Evolutionary conservation across 2,329 filamentous ascomycete species (phyloP).

Genomic region (Colletotrichum plurivorum): DNA sequence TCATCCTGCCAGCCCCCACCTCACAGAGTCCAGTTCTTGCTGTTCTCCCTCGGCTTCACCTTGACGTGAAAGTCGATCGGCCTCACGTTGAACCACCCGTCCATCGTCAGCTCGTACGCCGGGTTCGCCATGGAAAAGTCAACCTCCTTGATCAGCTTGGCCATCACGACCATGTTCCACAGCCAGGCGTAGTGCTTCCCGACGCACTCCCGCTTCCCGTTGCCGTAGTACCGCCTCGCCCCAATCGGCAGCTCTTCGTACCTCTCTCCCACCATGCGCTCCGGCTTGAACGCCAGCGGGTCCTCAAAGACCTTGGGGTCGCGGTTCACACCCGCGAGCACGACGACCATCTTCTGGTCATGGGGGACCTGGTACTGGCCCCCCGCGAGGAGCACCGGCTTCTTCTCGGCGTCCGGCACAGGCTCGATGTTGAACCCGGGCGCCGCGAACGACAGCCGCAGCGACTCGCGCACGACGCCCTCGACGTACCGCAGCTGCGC

Average conservation of each 20-base stretch:
- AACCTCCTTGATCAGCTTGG: slow-evolving; percentile 59
- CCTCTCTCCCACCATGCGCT: slow-evolving; percentile 63
- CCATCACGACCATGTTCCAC: slow-evolving; percentile 58
- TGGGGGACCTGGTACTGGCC: slow-evolving; percentile 65
- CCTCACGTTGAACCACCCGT: slow-evolving; percentile 68
- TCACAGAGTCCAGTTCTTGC: slow-evolving; percentile 8
- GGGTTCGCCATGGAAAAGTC: slow-evolving; percentile 61
- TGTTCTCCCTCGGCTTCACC: slow-evolving; percentile 53
- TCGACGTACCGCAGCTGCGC: slow-evolving; percentile 67
- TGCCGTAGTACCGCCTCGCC: slow-evolving; percentile 66
- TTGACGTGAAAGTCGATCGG: slow-evolving; percentile 61
- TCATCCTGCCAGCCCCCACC: neutral
- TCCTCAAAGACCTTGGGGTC: slow-evolving; percentile 64
- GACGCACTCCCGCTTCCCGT: slow-evolving; percentile 66
- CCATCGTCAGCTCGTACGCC: slow-evolving; percentile 57
- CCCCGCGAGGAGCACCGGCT: slow-evolving; percentile 61
- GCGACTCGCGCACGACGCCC: slow-evolving; percentile 66
- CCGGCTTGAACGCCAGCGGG: slow-evolving; percentile 60
- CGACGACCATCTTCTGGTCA: slow-evolving; percentile 64
- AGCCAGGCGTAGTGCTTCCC: slow-evolving; percentile 65
- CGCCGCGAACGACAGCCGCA: slow-evolving; percentile 68
- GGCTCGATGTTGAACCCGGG: slow-evolving; percentile 70
- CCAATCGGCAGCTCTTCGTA: slow-evolving; percentile 59
- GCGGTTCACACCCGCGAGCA: slow-evolving; percentile 65
- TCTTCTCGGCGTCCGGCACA: slow-evolving; percentile 55